Evolutionary conservation across 352 stramenopile species (phyloP).

Genomic region (Halophytophthora polymorphica): DNA sequence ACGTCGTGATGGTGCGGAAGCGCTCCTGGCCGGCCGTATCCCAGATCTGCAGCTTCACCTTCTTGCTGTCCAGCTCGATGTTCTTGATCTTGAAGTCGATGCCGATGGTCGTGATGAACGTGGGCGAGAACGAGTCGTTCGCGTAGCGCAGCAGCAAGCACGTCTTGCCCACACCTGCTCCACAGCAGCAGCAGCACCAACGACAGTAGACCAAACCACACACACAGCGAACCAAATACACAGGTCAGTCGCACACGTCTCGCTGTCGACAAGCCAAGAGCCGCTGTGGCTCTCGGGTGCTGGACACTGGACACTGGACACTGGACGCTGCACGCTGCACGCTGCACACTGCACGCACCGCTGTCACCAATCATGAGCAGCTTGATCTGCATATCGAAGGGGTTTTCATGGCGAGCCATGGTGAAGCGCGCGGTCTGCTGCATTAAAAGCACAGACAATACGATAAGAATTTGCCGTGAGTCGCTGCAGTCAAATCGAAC

Average conservation of each 20-base stretch:
- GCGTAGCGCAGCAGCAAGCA: slow-evolving; percentile 87
- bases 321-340: too few species aligned
- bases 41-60: slow-evolving; percentile 99
- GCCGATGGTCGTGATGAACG: slow-evolving; percentile 89
- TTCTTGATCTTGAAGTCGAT: slow-evolving; percentile 93
- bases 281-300: too few species aligned
- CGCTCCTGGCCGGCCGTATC: slow-evolving; percentile 98
- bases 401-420: slow-evolving; percentile 90
- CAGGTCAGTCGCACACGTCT: background rate
- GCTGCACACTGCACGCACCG: slow-evolving; percentile 72
- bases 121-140: slow-evolving; percentile 89
- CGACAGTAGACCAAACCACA: background rate
- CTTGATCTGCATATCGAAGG: slow-evolving; percentile 98
- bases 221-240: background rate
- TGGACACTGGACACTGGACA: too few species aligned
- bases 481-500: background rate
- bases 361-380: slow-evolving; percentile 97
- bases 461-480: too few species aligned
- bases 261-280: too few species aligned
- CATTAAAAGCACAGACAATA: slow-evolving; percentile 6
- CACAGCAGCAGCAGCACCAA: slow-evolving; percentile 4
- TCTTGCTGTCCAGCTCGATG: slow-evolving; percentile 94
- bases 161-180: slow-evolving; percentile 84
- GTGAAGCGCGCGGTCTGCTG: slow-evolving; percentile 22
- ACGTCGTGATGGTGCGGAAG: slow-evolving; percentile 99